These are phyloP conservation scores for Lophiotrema nucula DNA, from an alignment of 495 filamentous ascomycete species.

Conservation along the genomic window DNA sequence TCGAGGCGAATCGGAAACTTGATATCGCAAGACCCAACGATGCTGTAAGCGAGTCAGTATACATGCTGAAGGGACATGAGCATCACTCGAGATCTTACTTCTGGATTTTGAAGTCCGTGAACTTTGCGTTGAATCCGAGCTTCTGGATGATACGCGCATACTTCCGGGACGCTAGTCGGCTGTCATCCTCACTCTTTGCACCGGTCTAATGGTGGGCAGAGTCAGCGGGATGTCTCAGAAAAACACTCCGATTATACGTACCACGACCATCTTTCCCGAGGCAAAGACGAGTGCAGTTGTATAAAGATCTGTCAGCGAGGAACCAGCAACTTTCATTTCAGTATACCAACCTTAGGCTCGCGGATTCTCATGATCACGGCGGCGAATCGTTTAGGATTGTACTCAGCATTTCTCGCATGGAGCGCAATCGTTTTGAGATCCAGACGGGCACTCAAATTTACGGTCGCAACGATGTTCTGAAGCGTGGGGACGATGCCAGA, in stretches of 20 bases:
- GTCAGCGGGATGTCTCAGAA: no score
- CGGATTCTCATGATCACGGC: constrained; percentile 99
- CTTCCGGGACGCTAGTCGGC: constrained; percentile 93
- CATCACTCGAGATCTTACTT: no score
- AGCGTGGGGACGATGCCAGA: constrained; percentile 63
- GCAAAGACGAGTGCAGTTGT: constrained; percentile 98
- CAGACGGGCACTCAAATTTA: constrained; percentile 97
- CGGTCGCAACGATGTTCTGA: constrained; percentile 98
- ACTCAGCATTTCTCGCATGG: constrained; percentile 97
- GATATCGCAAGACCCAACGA: constrained; percentile 97
- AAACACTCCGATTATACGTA: no score
- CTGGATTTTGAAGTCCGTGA: constrained; percentile 99
- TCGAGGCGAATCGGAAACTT: constrained; percentile 98
- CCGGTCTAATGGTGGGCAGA: no score
- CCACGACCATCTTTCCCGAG: constrained; percentile 98
- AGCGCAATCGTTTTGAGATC: constrained; percentile 99
- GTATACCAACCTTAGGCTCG: constrained; percentile 96
- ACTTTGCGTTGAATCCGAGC: constrained; percentile 98
- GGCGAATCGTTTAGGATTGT: constrained; percentile 98
- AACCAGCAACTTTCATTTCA: no score
- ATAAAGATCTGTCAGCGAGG: no score
- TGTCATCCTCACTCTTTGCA: constrained; percentile 98
- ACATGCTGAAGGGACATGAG: no score
- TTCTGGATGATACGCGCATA: constrained; percentile 99
- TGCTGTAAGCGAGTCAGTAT: no score